Evolutionary conservation across 345 rosid species (phyloP), one percentile per base, ranked within the genome.

Genomic region (Sisymbrium irio): DNA sequence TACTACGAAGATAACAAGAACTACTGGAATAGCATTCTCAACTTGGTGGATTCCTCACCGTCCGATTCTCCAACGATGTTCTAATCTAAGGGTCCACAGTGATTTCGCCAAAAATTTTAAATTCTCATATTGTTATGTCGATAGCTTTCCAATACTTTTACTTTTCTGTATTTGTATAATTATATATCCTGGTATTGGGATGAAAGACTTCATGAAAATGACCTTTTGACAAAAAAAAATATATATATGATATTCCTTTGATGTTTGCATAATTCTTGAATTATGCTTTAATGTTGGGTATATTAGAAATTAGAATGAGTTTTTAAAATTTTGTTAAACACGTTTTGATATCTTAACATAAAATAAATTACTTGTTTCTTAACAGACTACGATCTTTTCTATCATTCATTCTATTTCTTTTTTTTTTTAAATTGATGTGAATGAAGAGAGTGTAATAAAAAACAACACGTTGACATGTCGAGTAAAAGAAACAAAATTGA

Each of bases 1-100:
- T 80, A 80, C 78, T 83, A 86, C 30, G 92, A 87, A 65, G 98
- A 94, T 67, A 94, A 89, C 79, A 94, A 91, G 85, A 91, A 88
- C 69, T 94, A 94, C 51, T 94, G 98, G 98, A 89, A 88, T 65
- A 91, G 87, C 69, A 94, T 94, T 82, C 97, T 94, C 66, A 89
- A 85, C 78, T 82, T 89, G 92, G 93, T 94, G 66, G 87, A 94
- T 70, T 91, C 93, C 28, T 82, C 97, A 19, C 97, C 98, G 20
- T 81, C 92, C 46, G 81, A 83, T 63, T 88, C 98, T 2, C 91
- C 96, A 4, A 76, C 87, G 73, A 86, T 91, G 62, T 77, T 71
- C 77, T 71, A 58, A 71, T 77, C 80, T 10, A 57, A 71, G 35
- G 68, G 44, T 59, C 73, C 49, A 55, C 49, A 35, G 12, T 60